Evolutionary conservation across 129 eudicot species (phyloP).

Genomic region (Ambrosia artemisiifolia): DNA sequence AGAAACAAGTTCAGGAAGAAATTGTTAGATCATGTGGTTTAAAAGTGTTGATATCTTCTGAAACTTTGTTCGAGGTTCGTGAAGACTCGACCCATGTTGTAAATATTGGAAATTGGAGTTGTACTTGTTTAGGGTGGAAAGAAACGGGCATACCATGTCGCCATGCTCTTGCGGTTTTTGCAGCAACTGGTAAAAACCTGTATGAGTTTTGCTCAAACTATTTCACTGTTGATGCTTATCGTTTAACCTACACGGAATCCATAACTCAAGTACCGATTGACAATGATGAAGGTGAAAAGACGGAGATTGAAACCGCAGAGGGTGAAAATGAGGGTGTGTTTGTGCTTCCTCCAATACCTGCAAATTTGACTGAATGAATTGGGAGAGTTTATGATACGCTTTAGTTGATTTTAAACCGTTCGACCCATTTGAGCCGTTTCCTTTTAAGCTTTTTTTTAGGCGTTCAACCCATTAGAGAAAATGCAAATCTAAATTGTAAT

Average conservation of each 20-base stretch:
- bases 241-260: slow-evolving; percentile 46
- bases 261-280: slow-evolving; percentile 44
- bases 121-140: slow-evolving; percentile 71
- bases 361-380: neutral
- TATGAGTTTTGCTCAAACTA: slow-evolving; percentile 70
- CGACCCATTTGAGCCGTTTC: neutral
- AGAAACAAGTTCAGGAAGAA: slow-evolving; percentile 46
- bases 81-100: slow-evolving; percentile 71
- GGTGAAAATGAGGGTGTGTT: slow-evolving; percentile 29
- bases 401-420: too few relatives aligned
- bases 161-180: slow-evolving; percentile 45
- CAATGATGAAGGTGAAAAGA: slow-evolving; percentile 25
- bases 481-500: neutral
- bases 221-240: too few relatives aligned
- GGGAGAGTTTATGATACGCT: too few relatives aligned
- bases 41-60: slow-evolving; percentile 64
- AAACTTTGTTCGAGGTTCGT: slow-evolving; percentile 69
- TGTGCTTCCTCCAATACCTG: slow-evolving; percentile 64
- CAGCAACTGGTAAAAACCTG: slow-evolving; percentile 28
- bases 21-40: slow-evolving; percentile 38
- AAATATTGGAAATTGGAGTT: slow-evolving; percentile 50
- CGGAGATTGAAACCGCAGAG: neutral
- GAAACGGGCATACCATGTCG: slow-evolving; percentile 59
- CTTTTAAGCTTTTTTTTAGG: neutral
- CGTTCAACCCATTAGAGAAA: too few relatives aligned